Conservation (phyloP, 2,329 filamentous ascomycete genomes). For the Samsoniella hepiali region DNA sequence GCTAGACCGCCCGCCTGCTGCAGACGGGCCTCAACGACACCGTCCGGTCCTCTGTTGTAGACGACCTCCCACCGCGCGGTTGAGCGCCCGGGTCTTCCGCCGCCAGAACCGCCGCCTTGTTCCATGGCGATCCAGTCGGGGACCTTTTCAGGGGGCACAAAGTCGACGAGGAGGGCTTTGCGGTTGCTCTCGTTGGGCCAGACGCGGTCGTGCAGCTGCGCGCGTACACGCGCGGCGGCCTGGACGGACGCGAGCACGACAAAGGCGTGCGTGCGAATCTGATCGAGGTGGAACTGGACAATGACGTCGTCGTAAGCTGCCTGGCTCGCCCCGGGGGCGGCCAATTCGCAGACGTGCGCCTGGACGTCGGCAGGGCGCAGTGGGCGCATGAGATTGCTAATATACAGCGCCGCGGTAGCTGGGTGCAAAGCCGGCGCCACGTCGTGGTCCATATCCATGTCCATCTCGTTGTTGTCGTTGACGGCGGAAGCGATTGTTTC, state of each 20-base stretch:
- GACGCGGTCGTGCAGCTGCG: slow-evolving; percentile 69
- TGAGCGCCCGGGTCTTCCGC: slow-evolving; percentile 30
- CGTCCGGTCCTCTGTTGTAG: slow-evolving; percentile 59
- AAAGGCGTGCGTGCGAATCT: slow-evolving; percentile 84
- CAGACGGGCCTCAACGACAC: slow-evolving; percentile 53
- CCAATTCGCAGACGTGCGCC: slow-evolving; percentile 66
- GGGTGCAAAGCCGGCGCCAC: slow-evolving; percentile 62
- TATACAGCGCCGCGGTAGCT: slow-evolving; percentile 77
- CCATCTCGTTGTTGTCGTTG: slow-evolving; percentile 23
- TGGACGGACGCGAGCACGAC: slow-evolving; percentile 65
- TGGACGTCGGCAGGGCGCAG: slow-evolving; percentile 66
- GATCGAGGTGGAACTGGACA: slow-evolving; percentile 72
- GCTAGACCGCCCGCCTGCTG: slow-evolving; percentile 25
- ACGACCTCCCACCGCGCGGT: slow-evolving; percentile 65
- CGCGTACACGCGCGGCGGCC: slow-evolving; percentile 73
- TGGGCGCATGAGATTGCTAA: slow-evolving; percentile 86
- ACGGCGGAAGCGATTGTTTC: slow-evolving; percentile 13
- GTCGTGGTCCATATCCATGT: slow-evolving; percentile 34
- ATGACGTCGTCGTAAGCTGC: slow-evolving; percentile 52
- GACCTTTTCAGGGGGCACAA: slow-evolving; percentile 74
- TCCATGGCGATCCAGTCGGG: slow-evolving; percentile 72
- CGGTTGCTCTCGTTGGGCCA: slow-evolving; percentile 87
- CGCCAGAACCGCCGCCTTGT: slow-evolving; percentile 38
- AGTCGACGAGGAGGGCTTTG: slow-evolving; percentile 85
- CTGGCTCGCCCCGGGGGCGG: slow-evolving; percentile 58